A percentile compares a stretch with the other conserved stretches of the same genome.
phyloP scores from a whole-genome alignment of 805 yeast genomes.

The Maudiozyma barnettii region DNA sequence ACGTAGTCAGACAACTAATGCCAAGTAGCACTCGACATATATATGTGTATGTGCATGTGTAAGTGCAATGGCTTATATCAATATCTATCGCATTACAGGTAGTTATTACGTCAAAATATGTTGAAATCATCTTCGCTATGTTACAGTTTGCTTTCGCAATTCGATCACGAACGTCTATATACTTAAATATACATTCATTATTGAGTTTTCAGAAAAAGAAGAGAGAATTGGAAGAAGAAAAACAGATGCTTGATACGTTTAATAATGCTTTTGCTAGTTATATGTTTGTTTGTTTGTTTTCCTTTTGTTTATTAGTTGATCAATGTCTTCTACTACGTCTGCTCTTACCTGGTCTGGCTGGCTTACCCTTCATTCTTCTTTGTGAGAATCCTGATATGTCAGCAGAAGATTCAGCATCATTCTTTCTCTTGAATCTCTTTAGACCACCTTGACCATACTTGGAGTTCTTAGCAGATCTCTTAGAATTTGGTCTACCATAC shows the following conservation, averaged over 20 bases:
- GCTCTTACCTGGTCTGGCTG: constrained; percentile 47
- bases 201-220: background rate
- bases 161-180: background rate
- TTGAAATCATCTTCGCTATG: no score
- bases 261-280: background rate
- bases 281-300: background rate
- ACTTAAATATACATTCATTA: background rate
- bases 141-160: no score
- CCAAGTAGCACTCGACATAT: no score
- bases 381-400: constrained; percentile 52
- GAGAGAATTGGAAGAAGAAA: background rate
- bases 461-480: constrained; percentile 60
- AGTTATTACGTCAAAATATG: no score
- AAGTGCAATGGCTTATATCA: no score
- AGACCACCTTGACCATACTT: constrained; percentile 74
- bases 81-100: no score
- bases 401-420: constrained; percentile 61
- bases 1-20: no score
- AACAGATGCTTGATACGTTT: no score
- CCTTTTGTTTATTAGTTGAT: background rate
- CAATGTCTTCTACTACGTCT: constrained; percentile 34
- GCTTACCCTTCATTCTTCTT: constrained; percentile 43
- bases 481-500: constrained; percentile 38
- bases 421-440: constrained; percentile 63
- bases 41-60: no score